A percentile compares a stretch with the other conserved stretches of the same genome.
Conservation (phyloP, 345 rosid species). For the Durio zibethinus region DNA sequence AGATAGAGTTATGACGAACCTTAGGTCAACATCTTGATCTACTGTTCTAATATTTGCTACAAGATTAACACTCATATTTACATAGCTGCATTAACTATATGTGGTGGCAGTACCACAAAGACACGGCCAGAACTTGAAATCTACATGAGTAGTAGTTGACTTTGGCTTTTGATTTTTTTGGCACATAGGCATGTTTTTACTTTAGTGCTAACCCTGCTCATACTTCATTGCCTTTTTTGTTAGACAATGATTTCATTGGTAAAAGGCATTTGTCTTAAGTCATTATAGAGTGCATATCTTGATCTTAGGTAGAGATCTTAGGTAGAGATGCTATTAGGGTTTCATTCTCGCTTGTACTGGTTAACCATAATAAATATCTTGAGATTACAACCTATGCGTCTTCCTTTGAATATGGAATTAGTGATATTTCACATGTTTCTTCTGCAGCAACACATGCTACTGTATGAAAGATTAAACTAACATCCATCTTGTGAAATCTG, state of each 20-base stretch:
- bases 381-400: neutral
- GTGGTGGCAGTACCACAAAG: neutral
- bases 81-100: neutral
- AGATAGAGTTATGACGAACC: neutral
- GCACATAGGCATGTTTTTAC: neutral
- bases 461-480: constrained; percentile 10
- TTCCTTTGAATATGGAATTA: neutral
- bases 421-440: neutral
- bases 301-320: neutral
- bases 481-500: neutral
- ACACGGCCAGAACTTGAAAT: neutral
- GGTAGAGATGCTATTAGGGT: neutral
- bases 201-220: neutral
- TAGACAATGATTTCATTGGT: neutral
- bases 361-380: neutral
- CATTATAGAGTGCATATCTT: neutral
- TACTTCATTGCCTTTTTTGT: neutral
- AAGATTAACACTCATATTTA: neutral
- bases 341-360: neutral
- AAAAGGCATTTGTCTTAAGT: neutral
- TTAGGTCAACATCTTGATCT: neutral
- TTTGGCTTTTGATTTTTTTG: neutral
- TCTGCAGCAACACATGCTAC: neutral
- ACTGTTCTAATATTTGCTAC: neutral
- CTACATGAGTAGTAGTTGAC: neutral